Conservation (phyloP, 2,329 filamentous ascomycete genomes). For the Emmonsiellopsis sp. region DNA sequence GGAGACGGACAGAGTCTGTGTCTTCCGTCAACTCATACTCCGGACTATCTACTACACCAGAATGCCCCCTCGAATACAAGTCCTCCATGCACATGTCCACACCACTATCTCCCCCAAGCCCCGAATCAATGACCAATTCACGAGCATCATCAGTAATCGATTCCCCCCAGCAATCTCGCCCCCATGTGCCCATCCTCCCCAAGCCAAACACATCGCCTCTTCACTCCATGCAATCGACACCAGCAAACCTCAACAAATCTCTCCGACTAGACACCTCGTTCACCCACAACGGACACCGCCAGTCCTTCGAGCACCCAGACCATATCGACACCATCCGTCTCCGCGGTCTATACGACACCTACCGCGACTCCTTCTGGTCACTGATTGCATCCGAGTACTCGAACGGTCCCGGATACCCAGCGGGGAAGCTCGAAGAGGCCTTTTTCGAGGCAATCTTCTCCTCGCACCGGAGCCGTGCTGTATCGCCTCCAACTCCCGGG, state of each 20-base stretch:
- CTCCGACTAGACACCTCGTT: constrained; percentile 52
- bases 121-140: constrained; percentile 8
- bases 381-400: constrained; percentile 61
- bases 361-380: constrained; percentile 65
- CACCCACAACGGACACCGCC: constrained; percentile 3
- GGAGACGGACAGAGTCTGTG: constrained; percentile 65
- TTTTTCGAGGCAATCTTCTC: constrained; percentile 13
- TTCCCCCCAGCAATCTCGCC: constrained; percentile 13
- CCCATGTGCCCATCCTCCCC: constrained; percentile 23
- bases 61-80: constrained; percentile 16
- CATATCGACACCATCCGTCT: constrained; percentile 57
- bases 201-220: constrained; percentile 32
- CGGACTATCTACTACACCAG: constrained; percentile 27
- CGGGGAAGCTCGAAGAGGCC: constrained; percentile 15
- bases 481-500: constrained; percentile 17
- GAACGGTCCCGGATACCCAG: constrained; percentile 10
- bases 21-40: constrained; percentile 44
- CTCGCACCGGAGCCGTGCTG: constrained; percentile 1
- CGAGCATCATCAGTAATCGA: constrained; percentile 3
- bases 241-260: constrained; percentile 9
- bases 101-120: constrained; percentile 30
- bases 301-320: constrained; percentile 4
- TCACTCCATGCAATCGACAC: constrained; percentile 28
- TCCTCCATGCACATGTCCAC: constrained; percentile 39
- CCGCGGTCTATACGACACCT: constrained; percentile 59